These are phyloP conservation scores for Neophaeococcomyces mojaviensis DNA, from an alignment of 2,329 filamentous ascomycete genomes.

Conservation along the genomic window DNA sequence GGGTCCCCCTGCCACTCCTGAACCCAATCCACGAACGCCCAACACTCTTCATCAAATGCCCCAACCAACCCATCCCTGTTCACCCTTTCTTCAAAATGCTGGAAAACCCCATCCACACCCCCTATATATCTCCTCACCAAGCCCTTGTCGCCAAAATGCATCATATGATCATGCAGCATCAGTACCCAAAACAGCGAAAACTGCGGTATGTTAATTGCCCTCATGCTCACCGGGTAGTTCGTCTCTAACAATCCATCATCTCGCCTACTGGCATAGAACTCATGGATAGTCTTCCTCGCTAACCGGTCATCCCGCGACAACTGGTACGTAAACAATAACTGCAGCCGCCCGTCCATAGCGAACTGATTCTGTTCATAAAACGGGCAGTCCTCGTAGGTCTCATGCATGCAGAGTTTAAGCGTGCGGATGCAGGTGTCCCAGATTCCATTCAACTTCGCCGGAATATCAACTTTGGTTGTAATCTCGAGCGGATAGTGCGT, in stretches of 20 bases:
- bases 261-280: slow-evolving; percentile 26
- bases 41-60: slow-evolving; percentile 22
- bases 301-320: slow-evolving; percentile 29
- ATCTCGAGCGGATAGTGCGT: no score
- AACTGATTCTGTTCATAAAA: slow-evolving; percentile 33
- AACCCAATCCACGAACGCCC: slow-evolving; percentile 32
- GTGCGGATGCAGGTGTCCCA: slow-evolving; percentile 30
- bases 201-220: slow-evolving; percentile 25
- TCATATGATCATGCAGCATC: slow-evolving; percentile 27
- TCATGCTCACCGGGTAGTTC: slow-evolving; percentile 24
- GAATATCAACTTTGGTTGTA: no score
- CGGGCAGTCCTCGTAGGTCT: slow-evolving; percentile 30
- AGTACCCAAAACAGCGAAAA: slow-evolving; percentile 31
- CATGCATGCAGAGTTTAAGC: slow-evolving; percentile 31
- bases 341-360: slow-evolving; percentile 22
- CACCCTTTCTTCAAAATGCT: background rate
- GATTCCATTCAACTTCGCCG: no score
- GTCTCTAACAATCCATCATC: slow-evolving; percentile 27
- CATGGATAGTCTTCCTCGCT: slow-evolving; percentile 29
- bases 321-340: slow-evolving; percentile 28
- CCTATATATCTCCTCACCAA: slow-evolving; percentile 15
- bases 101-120: slow-evolving; percentile 2
- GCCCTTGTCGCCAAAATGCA: slow-evolving; percentile 26
- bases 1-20: slow-evolving; percentile 27
- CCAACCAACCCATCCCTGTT: slow-evolving; percentile 7